phyloP scores from a whole-genome alignment of 2,329 filamentous ascomycete species.

The Epichloe sibirici region DNA sequence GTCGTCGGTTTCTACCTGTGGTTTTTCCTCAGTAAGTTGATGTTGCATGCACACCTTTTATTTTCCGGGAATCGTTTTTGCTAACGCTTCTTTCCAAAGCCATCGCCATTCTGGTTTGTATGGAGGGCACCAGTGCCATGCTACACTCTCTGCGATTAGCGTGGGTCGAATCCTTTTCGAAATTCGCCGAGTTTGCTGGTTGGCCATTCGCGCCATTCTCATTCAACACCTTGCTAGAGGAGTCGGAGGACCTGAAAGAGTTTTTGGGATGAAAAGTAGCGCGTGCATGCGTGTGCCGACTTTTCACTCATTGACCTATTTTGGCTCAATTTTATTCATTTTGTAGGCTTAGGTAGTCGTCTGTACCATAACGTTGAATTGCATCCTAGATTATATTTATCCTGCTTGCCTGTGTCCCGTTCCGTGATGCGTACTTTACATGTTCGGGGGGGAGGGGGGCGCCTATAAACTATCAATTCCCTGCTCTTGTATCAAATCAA shows the following conservation, averaged over 20 bases:
- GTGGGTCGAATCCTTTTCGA: constrained; percentile 97
- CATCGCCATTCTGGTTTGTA: constrained; percentile 63
- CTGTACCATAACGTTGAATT: constrained; percentile 17
- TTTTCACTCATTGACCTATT: neutral
- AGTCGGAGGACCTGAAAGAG: constrained; percentile 54
- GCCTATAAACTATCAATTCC: too few relatives aligned
- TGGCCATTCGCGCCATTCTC: constrained; percentile 82
- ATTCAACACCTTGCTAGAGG: constrained; percentile 73
- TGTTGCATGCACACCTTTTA: neutral
- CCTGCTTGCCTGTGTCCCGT: neutral
- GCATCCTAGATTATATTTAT: constrained; percentile 8
- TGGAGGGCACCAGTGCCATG: constrained; percentile 96
- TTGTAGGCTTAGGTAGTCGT: constrained; percentile 18
- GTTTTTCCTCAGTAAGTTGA: constrained; percentile 62
- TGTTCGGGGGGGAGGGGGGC: neutral
- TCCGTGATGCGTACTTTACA: neutral
- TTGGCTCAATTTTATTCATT: constrained; percentile 11
- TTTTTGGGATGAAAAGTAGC: constrained; percentile 32
- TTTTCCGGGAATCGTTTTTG: neutral
- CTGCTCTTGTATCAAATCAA: too few relatives aligned
- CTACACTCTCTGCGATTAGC: constrained; percentile 82
- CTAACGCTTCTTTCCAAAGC: constrained; percentile 20
- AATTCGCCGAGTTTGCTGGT: constrained; percentile 87
- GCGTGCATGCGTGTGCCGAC: constrained; percentile 1
- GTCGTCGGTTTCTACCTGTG: constrained; percentile 77